phyloP scores from a whole-genome alignment of 495 filamentous ascomycete genomes.

The Aspergillus heteromorphus region DNA sequence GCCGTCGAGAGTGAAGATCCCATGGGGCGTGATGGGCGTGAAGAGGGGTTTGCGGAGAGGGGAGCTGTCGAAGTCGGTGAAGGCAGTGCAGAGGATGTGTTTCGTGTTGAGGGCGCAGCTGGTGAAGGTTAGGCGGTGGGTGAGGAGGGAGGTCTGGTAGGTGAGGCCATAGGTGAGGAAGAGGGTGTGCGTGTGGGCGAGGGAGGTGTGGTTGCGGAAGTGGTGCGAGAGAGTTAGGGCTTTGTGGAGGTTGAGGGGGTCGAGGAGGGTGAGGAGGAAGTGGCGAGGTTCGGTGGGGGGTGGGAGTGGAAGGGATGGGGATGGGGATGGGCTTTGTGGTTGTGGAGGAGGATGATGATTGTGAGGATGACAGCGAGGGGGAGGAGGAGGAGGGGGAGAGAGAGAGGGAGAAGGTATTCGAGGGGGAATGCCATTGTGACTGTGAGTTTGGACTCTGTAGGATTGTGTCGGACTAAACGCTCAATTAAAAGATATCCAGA shows the following conservation, averaged over 20 bases:
- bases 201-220: not conserved
- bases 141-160: constrained; percentile 13
- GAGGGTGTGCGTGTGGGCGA: not conserved
- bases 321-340: too few relatives aligned
- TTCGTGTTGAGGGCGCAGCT: constrained; percentile 14
- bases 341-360: not conserved
- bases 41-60: constrained; percentile 12
- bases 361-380: too few relatives aligned
- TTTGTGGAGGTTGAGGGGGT: not conserved
- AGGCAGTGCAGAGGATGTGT: constrained; percentile 9
- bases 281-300: not conserved
- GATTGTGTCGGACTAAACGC: too few relatives aligned
- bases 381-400: too few relatives aligned
- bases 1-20: constrained; percentile 18
- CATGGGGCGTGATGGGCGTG: constrained; percentile 14
- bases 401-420: too few relatives aligned
- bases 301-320: not conserved
- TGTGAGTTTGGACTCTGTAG: too few relatives aligned
- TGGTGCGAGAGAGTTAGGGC: not conserved
- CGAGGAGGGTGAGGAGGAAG: not conserved
- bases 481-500: too few relatives aligned
- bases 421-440: too few relatives aligned
- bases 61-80: constrained; percentile 18
- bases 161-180: constrained; percentile 15
- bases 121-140: constrained; percentile 12